Base-by-base conservation (phyloP, 306 rosid species). In the Abrus precatorius region DNA sequence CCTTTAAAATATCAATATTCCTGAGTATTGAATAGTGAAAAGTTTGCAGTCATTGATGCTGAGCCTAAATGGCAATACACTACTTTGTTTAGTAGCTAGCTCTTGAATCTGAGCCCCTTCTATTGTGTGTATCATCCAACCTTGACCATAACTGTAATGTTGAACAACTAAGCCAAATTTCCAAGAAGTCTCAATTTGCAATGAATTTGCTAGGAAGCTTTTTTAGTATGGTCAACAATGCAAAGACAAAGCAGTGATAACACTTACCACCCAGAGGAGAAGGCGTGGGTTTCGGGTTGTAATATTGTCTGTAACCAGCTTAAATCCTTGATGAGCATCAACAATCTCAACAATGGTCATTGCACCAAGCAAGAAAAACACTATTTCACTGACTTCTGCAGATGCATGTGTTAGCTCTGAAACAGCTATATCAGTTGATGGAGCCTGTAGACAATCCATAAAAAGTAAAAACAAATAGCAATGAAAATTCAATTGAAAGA, bases 271-370 rank as follows among this genome's bases (percentile, higher is more conserved):
- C 98, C 99, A 95, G 64, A 95, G 97, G 55, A 95, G 98, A 32
- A 85, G 88, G 81, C 93, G 88, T 8, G 98, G 96, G 70, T 91
- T 95, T 84, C 97, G 90, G 80, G 99, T 93, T 72, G 91, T 95
- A 57, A 95, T 95, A 71, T 86, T 93, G 88, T 93, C 98, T 12
- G 98, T 90, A 84, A 95, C 97, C 85, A 95, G 84, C 88, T 95
- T 95, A 87, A 95, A 95, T 79, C 99, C 98, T 85, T 93, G 99
- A 91, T 95, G 98, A 73, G 99, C 91, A 61, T 95, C 98, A 70
- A 95, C 75, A 49, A 95, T 89, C 84, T 95, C 98, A 63, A 95
- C 98, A 67, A 95, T 95, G 65, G 98, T 95, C 99, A 95, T 95
- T 65, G 99, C 99, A 64, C 97, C 98, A 69, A 95, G 92, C 90